Percentiles rank a stretch among this genome's conserved stretches.
phyloP scores from a whole-genome alignment of 441 rosid species.

The Mallotus japonicus region DNA sequence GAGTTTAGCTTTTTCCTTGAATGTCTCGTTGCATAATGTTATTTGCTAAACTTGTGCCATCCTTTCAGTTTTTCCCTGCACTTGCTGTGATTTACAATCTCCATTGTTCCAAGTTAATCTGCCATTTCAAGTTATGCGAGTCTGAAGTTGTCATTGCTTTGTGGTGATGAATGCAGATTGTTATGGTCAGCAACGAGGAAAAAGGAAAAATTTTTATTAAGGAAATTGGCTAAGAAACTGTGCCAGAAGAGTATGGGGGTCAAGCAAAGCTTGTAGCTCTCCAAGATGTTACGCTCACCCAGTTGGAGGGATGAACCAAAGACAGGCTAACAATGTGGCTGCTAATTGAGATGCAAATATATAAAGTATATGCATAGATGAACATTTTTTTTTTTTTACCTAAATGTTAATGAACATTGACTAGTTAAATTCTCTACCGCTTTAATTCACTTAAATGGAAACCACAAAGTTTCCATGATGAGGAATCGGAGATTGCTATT shows the following conservation, averaged over 20 bases:
- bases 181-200: conserved; percentile 42
- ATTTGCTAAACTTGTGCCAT: too few relatives aligned
- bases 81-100: not conserved
- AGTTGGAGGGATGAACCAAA: conserved; percentile 19
- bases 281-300: conserved; percentile 55
- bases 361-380: not conserved
- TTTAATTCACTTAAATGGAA: too few relatives aligned
- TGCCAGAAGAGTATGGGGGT: conserved; percentile 73
- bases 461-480: too few relatives aligned
- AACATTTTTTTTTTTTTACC: too few relatives aligned
- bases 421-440: not conserved
- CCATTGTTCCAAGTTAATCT: not conserved
- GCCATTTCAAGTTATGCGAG: not conserved
- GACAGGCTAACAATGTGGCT: not conserved
- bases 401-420: too few relatives aligned
- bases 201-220: conserved; percentile 37
- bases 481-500: too few relatives aligned
- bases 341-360: not conserved
- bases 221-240: conserved; percentile 50
- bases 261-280: conserved; percentile 49
- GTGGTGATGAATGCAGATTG: conserved; percentile 27
- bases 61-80: not conserved
- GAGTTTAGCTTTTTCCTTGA: not conserved
- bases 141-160: not conserved
- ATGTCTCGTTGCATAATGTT: too few relatives aligned